phyloP scores from a whole-genome alignment of 116 monocot genomes.

The Phalaenopsis hybrid region DNA sequence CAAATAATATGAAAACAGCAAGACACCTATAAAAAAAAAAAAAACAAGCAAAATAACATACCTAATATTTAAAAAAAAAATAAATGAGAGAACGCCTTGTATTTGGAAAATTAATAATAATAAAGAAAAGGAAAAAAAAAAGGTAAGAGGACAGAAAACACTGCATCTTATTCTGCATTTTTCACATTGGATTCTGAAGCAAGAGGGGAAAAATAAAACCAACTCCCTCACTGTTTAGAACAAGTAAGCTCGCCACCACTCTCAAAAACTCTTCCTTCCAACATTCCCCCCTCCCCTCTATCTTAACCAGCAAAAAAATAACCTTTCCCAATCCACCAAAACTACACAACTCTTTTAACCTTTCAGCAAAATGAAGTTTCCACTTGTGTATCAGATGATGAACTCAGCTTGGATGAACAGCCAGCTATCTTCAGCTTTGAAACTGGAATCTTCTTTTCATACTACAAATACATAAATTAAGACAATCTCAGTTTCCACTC shows the following conservation, averaged over 20 bases:
- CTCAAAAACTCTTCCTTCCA: not conserved
- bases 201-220: not conserved
- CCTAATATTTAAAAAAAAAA: not conserved
- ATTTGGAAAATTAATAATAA: not conserved
- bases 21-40: no score
- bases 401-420: not conserved
- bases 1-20: no score
- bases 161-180: slow-evolving; percentile 3
- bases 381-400: not conserved
- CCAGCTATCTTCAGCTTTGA: slow-evolving; percentile 7
- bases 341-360: not conserved
- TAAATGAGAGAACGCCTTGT: not conserved
- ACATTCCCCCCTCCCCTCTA: not conserved
- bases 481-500: not conserved
- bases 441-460: slow-evolving; percentile 4
- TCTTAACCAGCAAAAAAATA: not conserved
- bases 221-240: not conserved
- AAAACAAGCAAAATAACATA: no score
- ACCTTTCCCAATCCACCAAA: no score
- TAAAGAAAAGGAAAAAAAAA: not conserved
- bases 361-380: slow-evolving; percentile 5
- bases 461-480: not conserved
- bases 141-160: not conserved
- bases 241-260: not conserved
- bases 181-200: not conserved